These are phyloP conservation scores for Choanephora cucurbitarum DNA, from an alignment of 371 early-diverging fungal species.

Conservation along the genomic window DNA sequence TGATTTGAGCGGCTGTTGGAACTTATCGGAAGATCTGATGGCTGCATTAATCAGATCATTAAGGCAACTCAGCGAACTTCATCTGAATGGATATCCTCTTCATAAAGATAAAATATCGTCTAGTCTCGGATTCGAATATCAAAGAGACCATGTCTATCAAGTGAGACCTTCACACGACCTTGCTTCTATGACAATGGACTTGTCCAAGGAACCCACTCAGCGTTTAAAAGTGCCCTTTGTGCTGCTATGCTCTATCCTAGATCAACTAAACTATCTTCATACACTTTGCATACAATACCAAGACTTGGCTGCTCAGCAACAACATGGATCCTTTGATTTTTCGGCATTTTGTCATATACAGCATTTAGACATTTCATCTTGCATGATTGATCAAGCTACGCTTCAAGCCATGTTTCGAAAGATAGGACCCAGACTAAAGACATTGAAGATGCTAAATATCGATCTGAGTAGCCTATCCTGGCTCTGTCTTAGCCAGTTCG, in stretches of 20 bases:
- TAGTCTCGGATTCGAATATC: slow-evolving; percentile 24
- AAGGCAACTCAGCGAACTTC: slow-evolving; percentile 19
- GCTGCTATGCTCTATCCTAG: slow-evolving; percentile 14
- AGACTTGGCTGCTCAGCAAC: slow-evolving; percentile 13
- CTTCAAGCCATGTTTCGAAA: slow-evolving; percentile 31
- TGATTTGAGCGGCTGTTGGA: slow-evolving; percentile 43
- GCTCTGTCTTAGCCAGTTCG: slow-evolving; percentile 26
- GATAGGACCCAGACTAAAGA: slow-evolving; percentile 18
- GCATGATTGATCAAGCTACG: slow-evolving; percentile 25
- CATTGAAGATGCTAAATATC: slow-evolving; percentile 47
- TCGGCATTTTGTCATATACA: slow-evolving; percentile 16
- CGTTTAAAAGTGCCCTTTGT: slow-evolving; percentile 26
- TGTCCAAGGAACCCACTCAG: slow-evolving; percentile 27
- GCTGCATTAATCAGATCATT: slow-evolving; percentile 27
- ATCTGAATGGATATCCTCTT: slow-evolving; percentile 30
- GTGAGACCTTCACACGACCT: slow-evolving; percentile 41
- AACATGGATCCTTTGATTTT: background rate
- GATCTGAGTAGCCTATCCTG: slow-evolving; percentile 33
- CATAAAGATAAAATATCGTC: background rate
- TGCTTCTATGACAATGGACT: slow-evolving; percentile 37
- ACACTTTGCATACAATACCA: slow-evolving; percentile 41
- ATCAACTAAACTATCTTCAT: slow-evolving; percentile 9
- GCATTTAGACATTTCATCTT: slow-evolving; percentile 44
- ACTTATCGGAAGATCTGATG: slow-evolving; percentile 29
- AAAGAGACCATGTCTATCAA: slow-evolving; percentile 45